Conservation (phyloP, 2,329 filamentous ascomycete species). For the Neopestalotiopsis sp. region DNA sequence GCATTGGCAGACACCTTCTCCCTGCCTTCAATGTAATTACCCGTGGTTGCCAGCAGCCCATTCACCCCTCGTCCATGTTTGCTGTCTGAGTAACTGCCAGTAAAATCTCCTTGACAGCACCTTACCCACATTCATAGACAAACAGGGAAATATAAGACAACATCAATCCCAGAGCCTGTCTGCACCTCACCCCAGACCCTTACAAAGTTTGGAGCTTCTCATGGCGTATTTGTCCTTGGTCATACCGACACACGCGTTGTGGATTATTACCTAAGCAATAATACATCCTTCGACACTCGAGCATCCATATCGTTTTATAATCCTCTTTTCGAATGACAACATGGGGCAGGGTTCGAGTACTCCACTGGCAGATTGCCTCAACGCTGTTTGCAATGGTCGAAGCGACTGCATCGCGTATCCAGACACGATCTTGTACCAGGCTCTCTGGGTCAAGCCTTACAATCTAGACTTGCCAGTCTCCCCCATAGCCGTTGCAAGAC, state of each 20-base stretch:
- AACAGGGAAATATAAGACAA: too few relatives aligned
- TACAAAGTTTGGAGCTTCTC: too few relatives aligned
- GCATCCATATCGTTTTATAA: constrained; percentile 2
- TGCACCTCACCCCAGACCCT: too few relatives aligned
- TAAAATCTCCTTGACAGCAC: too few relatives aligned
- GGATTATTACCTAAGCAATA: too few relatives aligned
- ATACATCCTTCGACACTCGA: background rate
- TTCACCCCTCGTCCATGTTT: background rate
- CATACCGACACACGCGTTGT: too few relatives aligned
- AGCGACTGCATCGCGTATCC: constrained; percentile 53
- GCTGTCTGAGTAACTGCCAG: background rate
- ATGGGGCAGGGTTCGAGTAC: constrained; percentile 51
- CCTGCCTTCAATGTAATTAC: background rate
- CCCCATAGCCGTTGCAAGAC: constrained; percentile 62
- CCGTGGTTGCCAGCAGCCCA: background rate
- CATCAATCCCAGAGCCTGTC: too few relatives aligned
- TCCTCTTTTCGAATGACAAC: constrained; percentile 6
- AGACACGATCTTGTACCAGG: constrained; percentile 47
- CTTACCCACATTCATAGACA: too few relatives aligned
- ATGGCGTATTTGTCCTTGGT: too few relatives aligned
- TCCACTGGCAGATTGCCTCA: constrained; percentile 50
- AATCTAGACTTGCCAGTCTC: constrained; percentile 56
- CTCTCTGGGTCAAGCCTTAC: constrained; percentile 56
- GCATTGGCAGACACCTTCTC: background rate
- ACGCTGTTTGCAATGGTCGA: constrained; percentile 50